Conservation (phyloP, 2,329 filamentous ascomycete genomes). For the Alternaria viburni region DNA sequence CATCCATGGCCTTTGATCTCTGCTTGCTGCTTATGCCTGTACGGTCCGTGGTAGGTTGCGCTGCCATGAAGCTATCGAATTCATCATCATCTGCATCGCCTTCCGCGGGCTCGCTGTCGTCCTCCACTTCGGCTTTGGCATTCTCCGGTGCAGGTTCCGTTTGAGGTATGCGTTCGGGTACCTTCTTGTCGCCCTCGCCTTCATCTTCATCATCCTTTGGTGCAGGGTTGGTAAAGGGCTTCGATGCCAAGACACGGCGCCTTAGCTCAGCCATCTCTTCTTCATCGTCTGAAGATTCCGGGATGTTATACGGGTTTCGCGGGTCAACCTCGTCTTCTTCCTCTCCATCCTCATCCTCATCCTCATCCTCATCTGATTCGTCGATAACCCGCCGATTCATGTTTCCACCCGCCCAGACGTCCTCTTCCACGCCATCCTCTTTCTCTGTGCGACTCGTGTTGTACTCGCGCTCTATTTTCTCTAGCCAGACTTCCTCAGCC, state of each 20-base stretch:
- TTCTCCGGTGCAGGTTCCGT: conserved; percentile 52
- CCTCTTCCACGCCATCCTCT: conserved; percentile 64
- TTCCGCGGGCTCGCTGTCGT: conserved; percentile 73
- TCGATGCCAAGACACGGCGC: conserved; percentile 87
- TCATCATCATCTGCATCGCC: conserved; percentile 71
- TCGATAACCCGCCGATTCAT: conserved; percentile 69
- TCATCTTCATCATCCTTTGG: conserved; percentile 33
- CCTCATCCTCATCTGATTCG: conserved; percentile 54
- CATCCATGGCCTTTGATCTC: conserved; percentile 53
- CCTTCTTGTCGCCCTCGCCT: conserved; percentile 56
- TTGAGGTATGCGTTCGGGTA: conserved; percentile 67
- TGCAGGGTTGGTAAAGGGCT: conserved; percentile 74
- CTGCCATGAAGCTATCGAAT: conserved; percentile 92
- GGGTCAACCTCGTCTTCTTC: conserved; percentile 56
- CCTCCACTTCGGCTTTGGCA: conserved; percentile 61
- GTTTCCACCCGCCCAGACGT: conserved; percentile 92
- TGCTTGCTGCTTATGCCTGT: conserved; percentile 73
- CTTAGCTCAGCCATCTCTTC: conserved; percentile 93
- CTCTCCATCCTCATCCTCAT: conserved; percentile 51
- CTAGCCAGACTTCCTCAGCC: conserved; percentile 86
- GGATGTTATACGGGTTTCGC: conserved; percentile 75
- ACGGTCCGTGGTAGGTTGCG: conserved; percentile 85
- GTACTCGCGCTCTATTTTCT: conserved; percentile 88
- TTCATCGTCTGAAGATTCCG: conserved; percentile 77
- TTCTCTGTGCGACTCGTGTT: conserved; percentile 73